Base-by-base conservation (phyloP, 202 grass and related monocot species). In the Panicum hallii region DNA sequence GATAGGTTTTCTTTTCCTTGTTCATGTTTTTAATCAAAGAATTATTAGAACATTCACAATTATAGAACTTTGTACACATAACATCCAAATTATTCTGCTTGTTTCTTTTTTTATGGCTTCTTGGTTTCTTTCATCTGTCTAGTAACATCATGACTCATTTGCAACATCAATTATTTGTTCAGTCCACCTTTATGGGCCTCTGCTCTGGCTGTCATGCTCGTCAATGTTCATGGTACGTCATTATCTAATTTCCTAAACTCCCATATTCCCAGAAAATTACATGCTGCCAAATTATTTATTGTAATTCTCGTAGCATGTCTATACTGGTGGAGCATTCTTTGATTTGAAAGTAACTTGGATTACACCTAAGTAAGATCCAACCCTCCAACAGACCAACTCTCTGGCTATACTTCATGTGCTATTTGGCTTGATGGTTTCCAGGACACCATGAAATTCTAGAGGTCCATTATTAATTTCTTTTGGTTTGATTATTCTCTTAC, bases 161-260 rank as follows among this genome's bases (percentile, higher is more conserved):
- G 23, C 82, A 53, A 56, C 22, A 58, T 55, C 10, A 53, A 38
- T 83, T 91, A 11, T 48, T 54, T 75, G 23, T 57, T 19, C 74
- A 99, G 96, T 92, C 86, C 96, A 58, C 68, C 90, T 48, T 85
- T 99, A 90, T 99, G 96, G 96, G 93, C 79, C 42, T 92, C 86
- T 82, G 93, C 91, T 60, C 57, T 99, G 28, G 82, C 92, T 70
- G 78, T 94, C 72, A 85, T 99, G 86, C 96, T 99, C 76, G 84
- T 99, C 82, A 95, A 96, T 87, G 86, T 99, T 92, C 74, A 87
- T 45, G 93, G 96, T 99, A 73, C 89, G 93, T 84, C 79, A 54
- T 65, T 89, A 30, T 75, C 17, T n/a, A 45, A 69, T 65, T 70
- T 72, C 56, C 63, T 65, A 81, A 40, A 32, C 20, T 23, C 41